Evolutionary conservation across 805 yeast genomes (phyloP).

Genomic region (Candida taoyuanica): DNA sequence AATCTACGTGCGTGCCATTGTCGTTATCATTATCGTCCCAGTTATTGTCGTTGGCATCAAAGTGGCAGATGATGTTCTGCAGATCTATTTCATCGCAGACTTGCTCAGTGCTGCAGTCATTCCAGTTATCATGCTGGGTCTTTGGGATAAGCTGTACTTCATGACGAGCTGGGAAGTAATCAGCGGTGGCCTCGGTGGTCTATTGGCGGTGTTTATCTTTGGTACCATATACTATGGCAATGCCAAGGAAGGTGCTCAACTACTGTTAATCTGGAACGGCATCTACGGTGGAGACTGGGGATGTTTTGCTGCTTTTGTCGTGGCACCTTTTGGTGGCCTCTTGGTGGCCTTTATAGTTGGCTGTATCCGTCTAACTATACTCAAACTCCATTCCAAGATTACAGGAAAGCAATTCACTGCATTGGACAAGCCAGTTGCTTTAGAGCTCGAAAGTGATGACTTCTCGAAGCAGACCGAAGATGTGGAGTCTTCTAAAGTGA

Average conservation of each 20-base stretch:
- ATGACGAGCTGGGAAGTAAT: constrained; percentile 77
- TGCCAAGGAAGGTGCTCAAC: constrained; percentile 72
- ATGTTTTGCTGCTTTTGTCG: constrained; percentile 90
- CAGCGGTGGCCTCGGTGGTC: constrained; percentile 79
- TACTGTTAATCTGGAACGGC: constrained; percentile 75
- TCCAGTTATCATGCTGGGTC: constrained; percentile 79
- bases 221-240: constrained; percentile 74
- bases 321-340: constrained; percentile 81
- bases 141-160: constrained; percentile 62
- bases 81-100: constrained; percentile 88
- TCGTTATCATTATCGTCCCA: constrained; percentile 78
- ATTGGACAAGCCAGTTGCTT: constrained; percentile 21
- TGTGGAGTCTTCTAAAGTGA: constrained; percentile 4
- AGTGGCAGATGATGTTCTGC: constrained; percentile 77
- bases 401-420: constrained; percentile 31
- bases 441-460: neutral
- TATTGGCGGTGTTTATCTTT: constrained; percentile 73
- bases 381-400: constrained; percentile 22
- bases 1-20: constrained; percentile 63
- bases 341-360: constrained; percentile 50
- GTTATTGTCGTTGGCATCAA: constrained; percentile 78
- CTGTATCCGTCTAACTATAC: constrained; percentile 39
- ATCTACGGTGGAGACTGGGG: constrained; percentile 85
- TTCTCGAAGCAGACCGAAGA: constrained; percentile 3
- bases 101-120: constrained; percentile 81